Conservation (phyloP, 306 rosid genomes). For the Lathyrus tuberosus region DNA sequence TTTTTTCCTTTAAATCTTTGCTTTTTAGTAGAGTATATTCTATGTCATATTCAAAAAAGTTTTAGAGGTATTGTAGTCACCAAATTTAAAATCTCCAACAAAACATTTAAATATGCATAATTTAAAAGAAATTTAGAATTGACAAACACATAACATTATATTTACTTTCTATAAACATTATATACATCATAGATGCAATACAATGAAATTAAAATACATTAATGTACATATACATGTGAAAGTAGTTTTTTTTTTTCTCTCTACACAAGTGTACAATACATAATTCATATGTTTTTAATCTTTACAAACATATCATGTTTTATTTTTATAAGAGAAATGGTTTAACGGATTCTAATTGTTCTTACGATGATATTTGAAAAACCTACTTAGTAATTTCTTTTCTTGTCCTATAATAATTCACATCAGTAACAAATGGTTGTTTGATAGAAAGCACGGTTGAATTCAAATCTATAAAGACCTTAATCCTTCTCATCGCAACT, state of each 20-base stretch:
- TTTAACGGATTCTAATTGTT: neutral
- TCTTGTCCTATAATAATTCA: neutral
- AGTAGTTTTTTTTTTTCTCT: neutral
- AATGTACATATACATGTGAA: neutral
- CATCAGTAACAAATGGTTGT: neutral
- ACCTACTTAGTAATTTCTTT: neutral
- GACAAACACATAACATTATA: neutral
- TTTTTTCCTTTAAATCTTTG: no score
- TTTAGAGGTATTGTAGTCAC: neutral
- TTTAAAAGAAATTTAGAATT: neutral
- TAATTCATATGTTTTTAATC: neutral
- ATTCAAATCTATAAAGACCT: conserved; percentile 42
- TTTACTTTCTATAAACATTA: neutral
- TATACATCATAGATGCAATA: neutral
- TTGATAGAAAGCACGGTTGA: neutral
- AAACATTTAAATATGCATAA: neutral
- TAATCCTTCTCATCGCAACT: conserved; percentile 67
- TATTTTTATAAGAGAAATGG: neutral
- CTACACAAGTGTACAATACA: neutral
- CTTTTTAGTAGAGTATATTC: neutral
- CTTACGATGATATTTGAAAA: neutral
- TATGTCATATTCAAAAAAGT: neutral
- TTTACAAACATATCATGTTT: neutral
- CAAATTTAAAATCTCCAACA: neutral
- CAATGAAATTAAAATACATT: neutral